Evolutionary conservation across 768 basidiomycete species (phyloP), one percentile per base, ranked within the genome.

Genomic region (Brasilioporus rufonigricans): DNA sequence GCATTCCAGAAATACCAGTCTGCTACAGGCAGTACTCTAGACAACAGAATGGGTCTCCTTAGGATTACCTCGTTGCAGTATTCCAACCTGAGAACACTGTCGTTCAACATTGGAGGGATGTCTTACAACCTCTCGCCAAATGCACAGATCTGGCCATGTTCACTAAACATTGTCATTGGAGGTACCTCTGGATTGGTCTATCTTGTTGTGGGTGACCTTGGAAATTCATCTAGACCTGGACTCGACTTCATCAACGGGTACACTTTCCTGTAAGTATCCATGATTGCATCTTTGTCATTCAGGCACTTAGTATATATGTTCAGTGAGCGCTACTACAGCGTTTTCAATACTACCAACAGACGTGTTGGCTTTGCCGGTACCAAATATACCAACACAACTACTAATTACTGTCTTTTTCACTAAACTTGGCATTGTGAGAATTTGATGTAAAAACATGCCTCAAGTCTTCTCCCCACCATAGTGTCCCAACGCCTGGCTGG

Each of bases 81-180:
- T 55, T 52, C 39, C 21, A 62, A 41, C 16, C 57, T 73, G 16
- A 4, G 66, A 53, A 62, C 49, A 2, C 39, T 74, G 43, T 53
- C 57, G 38, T 72, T 74, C 59, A 55, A 61, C 13, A 58, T 71
- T 31, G 66, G 65, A 29, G 59, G 49, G 3, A 26, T 23, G 1
- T 45, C 56, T 4, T 68, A 71, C 39, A 47, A 41, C 31, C 58
- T 71, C 18, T 53, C 52, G 4, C 53, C 64, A 8, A 68, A 71
- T 26, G 71, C 61, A 3, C 72, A 73, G 49, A 71, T 71, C 54
- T 73, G 71, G 68, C 72, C 72, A 1, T 67, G 67, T 40, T 64
- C 65, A 12, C 60, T 73, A 32, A 71, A 72, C 60, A 39, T 56
- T 8, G 55, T 21, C 19, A 57, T 73, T 21, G 73, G 73, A 12